Conservation (phyloP, 2,329 filamentous ascomycete species). For the Fusarium fracticaudum region DNA sequence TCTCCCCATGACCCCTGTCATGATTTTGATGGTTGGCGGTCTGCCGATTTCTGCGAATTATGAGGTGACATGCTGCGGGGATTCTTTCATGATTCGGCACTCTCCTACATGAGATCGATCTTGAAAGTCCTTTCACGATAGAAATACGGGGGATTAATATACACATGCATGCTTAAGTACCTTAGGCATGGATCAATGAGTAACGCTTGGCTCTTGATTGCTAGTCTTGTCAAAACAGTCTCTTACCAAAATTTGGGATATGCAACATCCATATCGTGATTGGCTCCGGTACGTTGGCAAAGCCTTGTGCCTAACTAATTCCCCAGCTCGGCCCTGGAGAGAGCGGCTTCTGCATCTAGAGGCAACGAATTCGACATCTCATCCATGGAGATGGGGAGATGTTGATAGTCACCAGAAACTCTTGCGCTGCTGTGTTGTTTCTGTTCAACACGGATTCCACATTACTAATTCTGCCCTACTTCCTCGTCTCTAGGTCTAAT, state of each 20-base stretch:
- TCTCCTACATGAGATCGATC: slow-evolving; percentile 13
- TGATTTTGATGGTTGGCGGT: slow-evolving; percentile 21
- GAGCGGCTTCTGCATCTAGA: neutral
- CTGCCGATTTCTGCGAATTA: slow-evolving; percentile 41
- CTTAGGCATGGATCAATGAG: neutral
- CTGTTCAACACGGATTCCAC: neutral
- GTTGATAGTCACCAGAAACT: neutral
- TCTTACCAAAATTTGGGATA: neutral
- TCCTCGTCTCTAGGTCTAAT: neutral
- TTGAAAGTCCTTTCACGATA: slow-evolving; percentile 3
- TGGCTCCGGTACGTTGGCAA: neutral
- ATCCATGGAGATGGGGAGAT: neutral
- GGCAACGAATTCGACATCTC: neutral
- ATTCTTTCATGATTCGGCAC: slow-evolving; percentile 24
- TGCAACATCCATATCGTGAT: neutral
- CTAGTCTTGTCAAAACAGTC: neutral
- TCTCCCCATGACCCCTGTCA: slow-evolving; percentile 25
- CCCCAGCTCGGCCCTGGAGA: neutral
- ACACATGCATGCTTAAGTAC: neutral
- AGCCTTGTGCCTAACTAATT: neutral
- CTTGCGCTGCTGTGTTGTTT: neutral
- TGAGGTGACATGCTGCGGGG: slow-evolving; percentile 42
- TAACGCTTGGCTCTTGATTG: neutral
- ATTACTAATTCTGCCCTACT: neutral
- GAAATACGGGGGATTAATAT: neutral